phyloP scores from a whole-genome alignment of 208 protist species.

The Crithidia bombi region DNA sequence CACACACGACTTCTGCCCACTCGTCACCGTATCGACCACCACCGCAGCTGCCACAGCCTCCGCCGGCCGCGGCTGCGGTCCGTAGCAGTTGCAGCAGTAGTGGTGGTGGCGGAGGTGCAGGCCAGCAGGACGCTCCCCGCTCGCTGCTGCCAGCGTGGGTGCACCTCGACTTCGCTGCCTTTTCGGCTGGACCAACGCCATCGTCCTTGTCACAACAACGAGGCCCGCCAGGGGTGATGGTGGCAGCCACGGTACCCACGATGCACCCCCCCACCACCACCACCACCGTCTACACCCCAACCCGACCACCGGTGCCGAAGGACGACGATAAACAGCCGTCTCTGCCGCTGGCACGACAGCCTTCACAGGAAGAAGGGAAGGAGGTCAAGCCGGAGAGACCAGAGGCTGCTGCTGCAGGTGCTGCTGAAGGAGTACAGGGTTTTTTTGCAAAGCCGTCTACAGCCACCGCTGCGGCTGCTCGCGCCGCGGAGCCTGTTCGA shows the following conservation, averaged over 20 bases:
- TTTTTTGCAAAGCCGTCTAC: no score
- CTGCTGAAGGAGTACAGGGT: no score
- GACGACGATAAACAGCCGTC: no score
- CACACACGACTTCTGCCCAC: background rate
- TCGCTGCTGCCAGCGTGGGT: slow-evolving; percentile 20
- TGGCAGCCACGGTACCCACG: background rate
- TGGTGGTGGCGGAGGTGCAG: background rate
- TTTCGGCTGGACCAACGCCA: background rate
- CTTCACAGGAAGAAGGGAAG: no score
- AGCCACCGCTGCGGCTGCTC: no score
- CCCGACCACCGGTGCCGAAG: background rate
- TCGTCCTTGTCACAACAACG: background rate
- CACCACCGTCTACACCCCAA: background rate
- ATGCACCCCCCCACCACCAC: background rate
- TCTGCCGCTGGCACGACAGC: no score
- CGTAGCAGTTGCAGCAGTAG: background rate
- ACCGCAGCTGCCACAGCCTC: background rate
- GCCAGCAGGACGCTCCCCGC: background rate
- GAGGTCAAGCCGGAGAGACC: no score
- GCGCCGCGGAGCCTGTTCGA: background rate
- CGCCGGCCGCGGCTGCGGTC: background rate
- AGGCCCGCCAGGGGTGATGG: background rate
- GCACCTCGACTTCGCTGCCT: slow-evolving; percentile 6
- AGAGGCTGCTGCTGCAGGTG: no score
- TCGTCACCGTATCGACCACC: background rate